These are phyloP conservation scores for Parastagonospora nodorum DNA, from an alignment of 2,329 filamentous ascomycete genomes.

Conservation along the genomic window DNA sequence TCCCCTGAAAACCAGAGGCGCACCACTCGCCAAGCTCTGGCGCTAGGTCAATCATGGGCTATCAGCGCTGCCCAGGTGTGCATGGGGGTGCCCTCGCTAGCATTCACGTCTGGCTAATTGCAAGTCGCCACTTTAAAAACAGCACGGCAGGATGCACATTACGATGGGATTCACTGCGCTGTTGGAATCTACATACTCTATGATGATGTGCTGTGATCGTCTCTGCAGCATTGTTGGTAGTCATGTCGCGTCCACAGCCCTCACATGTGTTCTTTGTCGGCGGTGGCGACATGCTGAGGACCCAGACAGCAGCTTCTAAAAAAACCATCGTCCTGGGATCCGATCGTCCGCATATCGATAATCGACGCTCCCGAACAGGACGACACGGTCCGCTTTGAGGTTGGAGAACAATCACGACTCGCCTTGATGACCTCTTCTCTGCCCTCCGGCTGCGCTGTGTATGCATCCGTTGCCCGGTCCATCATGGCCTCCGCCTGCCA, in stretches of 20 bases:
- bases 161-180: background rate
- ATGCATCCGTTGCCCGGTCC: constrained; percentile 1
- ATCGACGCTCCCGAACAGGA: constrained; percentile 9
- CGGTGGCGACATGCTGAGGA: constrained; percentile 17
- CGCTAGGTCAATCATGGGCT: constrained; percentile 27
- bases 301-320: constrained; percentile 16
- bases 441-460: background rate
- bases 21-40: constrained; percentile 23
- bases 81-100: constrained; percentile 31
- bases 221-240: background rate
- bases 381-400: background rate
- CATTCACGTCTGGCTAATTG: constrained; percentile 23
- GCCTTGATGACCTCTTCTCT: background rate
- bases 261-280: constrained; percentile 3
- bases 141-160: constrained; percentile 7
- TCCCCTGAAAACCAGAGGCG: constrained; percentile 38
- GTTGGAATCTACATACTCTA: background rate
- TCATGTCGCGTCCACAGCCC: background rate
- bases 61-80: constrained; percentile 5
- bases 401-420: background rate
- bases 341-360: constrained; percentile 26
- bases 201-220: constrained; percentile 1
- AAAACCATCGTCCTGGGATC: constrained; percentile 18
- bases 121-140: constrained; percentile 25
- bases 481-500: background rate